phyloP scores from a whole-genome alignment of 805 yeast genomes.

The Candida krabiensis region DNA sequence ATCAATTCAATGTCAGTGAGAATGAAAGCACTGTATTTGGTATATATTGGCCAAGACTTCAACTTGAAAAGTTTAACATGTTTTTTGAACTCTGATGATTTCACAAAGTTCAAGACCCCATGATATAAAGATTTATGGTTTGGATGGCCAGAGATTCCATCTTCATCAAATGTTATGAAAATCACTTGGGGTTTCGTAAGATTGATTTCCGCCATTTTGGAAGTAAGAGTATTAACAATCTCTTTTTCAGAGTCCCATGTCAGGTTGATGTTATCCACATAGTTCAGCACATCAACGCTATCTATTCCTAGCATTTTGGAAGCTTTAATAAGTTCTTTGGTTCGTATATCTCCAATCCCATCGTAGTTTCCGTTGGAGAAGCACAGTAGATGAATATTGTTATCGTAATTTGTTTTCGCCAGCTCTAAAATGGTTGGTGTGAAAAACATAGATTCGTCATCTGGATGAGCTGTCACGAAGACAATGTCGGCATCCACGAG shows the following conservation, averaged over 20 bases:
- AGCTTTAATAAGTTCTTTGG: constrained; percentile 56
- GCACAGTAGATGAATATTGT: constrained; percentile 60
- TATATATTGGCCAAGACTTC: constrained; percentile 32
- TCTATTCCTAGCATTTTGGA: constrained; percentile 52
- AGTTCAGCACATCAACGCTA: constrained; percentile 48
- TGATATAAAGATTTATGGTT: constrained; percentile 71
- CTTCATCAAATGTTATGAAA: constrained; percentile 75
- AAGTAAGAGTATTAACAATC: constrained; percentile 39
- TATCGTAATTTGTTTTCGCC: constrained; percentile 45
- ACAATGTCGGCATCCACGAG: constrained; percentile 27
- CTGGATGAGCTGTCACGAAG: constrained; percentile 86
- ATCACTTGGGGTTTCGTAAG: constrained; percentile 30
- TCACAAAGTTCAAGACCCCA: constrained; percentile 44
- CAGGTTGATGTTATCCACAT: constrained; percentile 66
- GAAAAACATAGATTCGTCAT: constrained; percentile 98
- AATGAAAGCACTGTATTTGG: constrained; percentile 51
- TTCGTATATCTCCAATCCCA: constrained; percentile 67
- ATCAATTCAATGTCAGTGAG: constrained; percentile 37
- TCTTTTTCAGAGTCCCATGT: constrained; percentile 55
- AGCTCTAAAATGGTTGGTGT: constrained; percentile 69
- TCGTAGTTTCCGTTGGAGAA: constrained; percentile 77
- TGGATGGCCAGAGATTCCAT: constrained; percentile 85
- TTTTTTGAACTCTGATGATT: not conserved
- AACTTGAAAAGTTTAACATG: constrained; percentile 26
- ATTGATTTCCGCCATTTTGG: constrained; percentile 16